phyloP scores from a whole-genome alignment of 2,329 filamentous ascomycete species.

The Neocucurbitaria cava region DNA sequence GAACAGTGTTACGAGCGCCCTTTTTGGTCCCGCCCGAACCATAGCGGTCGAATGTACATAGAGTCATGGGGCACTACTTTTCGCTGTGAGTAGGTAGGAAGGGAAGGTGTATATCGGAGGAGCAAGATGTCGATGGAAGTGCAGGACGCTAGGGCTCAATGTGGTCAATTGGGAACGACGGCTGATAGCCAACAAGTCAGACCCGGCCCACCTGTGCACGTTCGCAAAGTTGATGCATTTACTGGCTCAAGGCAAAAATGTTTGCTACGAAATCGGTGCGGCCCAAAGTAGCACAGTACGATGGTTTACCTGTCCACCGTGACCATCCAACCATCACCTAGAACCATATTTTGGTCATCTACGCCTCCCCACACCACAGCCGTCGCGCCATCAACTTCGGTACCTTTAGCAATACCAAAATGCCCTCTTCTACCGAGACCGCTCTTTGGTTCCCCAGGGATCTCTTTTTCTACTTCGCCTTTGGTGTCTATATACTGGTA shows the following conservation, averaged over 20 bases:
- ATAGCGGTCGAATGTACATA: not conserved
- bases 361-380: slow-evolving; percentile 63
- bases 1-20: not conserved
- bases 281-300: not conserved
- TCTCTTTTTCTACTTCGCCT: slow-evolving; percentile 52
- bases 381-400: slow-evolving; percentile 56
- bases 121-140: not conserved
- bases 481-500: slow-evolving; percentile 55
- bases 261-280: not conserved
- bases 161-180: not conserved
- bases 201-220: not conserved
- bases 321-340: slow-evolving; percentile 53
- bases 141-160: not conserved
- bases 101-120: not conserved
- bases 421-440: slow-evolving; percentile 51
- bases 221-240: not conserved
- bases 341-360: slow-evolving; percentile 50
- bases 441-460: slow-evolving; percentile 47
- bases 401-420: slow-evolving; percentile 49
- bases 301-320: slow-evolving; percentile 44
- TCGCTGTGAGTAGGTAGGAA: not conserved
- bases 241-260: not conserved
- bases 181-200: not conserved
- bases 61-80: not conserved
- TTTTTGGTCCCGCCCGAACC: not conserved